Conservation (phyloP, 345 rosid genomes). For the Brassica napus region DNA sequence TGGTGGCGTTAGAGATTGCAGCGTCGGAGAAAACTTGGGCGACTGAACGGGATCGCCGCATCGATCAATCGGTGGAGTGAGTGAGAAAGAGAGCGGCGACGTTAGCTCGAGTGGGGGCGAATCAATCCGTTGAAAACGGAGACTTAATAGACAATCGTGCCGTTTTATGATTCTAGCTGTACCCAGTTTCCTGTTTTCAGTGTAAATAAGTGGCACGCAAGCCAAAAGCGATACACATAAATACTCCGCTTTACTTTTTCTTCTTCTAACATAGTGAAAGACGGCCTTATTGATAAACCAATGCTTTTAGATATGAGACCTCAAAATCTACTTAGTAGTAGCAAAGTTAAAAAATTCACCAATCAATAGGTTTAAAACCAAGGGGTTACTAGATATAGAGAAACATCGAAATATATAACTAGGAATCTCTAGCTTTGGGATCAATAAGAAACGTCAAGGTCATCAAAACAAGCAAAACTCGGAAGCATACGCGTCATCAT, state of each 20-base stretch:
- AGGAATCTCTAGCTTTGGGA: not conserved
- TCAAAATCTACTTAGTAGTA: not conserved
- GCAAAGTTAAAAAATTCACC: not conserved
- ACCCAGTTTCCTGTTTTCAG: not conserved
- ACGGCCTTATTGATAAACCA: too few species aligned
- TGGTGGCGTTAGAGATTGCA: conserved; percentile 25
- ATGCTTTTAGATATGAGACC: too few species aligned
- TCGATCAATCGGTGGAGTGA: conserved; percentile 22
- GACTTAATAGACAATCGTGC: not conserved
- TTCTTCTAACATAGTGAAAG: not conserved
- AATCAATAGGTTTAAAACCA: not conserved
- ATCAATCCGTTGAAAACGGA: conserved; percentile 25
- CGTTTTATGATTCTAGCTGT: not conserved
- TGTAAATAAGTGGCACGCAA: conserved; percentile 19
- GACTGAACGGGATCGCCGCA: conserved; percentile 43
- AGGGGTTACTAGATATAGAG: not conserved
- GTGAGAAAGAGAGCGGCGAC: not conserved
- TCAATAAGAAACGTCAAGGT: not conserved
- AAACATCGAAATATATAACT: not conserved
- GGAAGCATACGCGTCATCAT: not conserved
- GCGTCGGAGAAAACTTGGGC: conserved; percentile 35
- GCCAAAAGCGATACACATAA: not conserved
- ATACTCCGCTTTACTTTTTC: not conserved
- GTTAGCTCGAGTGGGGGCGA: not conserved
- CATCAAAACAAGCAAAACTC: not conserved